Base-by-base conservation (phyloP, 2,329 filamentous ascomycete species). In the Apiospora malaysiana region DNA sequence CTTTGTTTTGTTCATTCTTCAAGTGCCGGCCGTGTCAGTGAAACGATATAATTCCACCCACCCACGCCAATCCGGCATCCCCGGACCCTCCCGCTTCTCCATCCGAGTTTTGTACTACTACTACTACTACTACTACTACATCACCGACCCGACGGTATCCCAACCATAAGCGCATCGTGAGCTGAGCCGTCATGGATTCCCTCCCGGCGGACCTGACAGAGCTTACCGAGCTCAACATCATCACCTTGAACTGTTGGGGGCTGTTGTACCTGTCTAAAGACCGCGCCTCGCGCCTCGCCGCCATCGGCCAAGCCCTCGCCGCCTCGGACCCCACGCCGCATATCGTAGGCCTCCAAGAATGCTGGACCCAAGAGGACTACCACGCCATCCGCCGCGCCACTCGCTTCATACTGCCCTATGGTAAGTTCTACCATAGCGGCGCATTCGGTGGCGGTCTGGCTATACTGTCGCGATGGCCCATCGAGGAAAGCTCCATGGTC, bases 241-340 rank as follows among this genome's bases (percentile, higher is more conserved):
- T 98, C 74, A 96, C 94, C 5, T 89, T 97, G 80, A 99, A 99
- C 83, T 98, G 94, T 89, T 98, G 96, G 95, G 96, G 96, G 68
- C 90, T 98, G 73, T 95, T 97, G 78, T 94, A 90, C 83, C 87
- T 98, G 78, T 91, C 95, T 68, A 91, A 91, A 75, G 89, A 93
- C 75, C 93, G 95, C 75, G 85, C 88, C 74, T 91, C 93, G 76
- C 93, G 96, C 59, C 88, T 98, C 68, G 82, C 87, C 42, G 93
- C 97, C 80, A 98, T 98, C 78, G 95, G 94, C 69, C 90, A 88
- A 74, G 92, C 93, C 74, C 88, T 98, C 73, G 92, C 94, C 74
- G 81, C 85, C 56, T 86, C 90, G 71, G 83, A 87, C 23, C 93
- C 93, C 0, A 80, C 87, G 12, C 94, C 95, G 40, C 88, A 97